These are phyloP conservation scores for Scenedesmus sp. DNA, from an alignment of 163 green algal species.

Conservation along the genomic window DNA sequence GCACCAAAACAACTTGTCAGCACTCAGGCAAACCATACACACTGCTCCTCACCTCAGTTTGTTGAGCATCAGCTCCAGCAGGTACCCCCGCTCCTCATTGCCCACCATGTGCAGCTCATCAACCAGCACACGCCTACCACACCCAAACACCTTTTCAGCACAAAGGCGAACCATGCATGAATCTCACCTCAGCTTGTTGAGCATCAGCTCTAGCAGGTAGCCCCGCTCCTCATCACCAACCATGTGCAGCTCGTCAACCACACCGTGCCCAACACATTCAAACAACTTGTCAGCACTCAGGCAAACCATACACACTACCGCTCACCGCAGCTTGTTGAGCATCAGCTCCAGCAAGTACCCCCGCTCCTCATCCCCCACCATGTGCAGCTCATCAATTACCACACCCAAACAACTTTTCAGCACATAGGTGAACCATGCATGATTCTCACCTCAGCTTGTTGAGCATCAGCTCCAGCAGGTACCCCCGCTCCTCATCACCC, in stretches of 20 bases:
- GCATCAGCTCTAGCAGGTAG: conserved; percentile 95
- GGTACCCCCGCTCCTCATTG: conserved; percentile 90
- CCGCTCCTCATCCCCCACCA: conserved; percentile 90
- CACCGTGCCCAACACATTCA: conserved; percentile 58
- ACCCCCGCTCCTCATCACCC: conserved; percentile 88
- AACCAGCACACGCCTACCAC: conserved; percentile 91
- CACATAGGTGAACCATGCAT: too few relatives aligned
- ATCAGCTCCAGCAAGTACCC: conserved; percentile 97
- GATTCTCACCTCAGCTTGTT: conserved; percentile 86
- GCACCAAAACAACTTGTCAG: conserved; percentile 55
- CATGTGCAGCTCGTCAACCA: conserved; percentile 99
- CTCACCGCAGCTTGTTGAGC: conserved; percentile 92
- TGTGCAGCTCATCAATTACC: conserved; percentile 98
- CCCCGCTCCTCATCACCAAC: conserved; percentile 88
- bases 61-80: conserved; percentile 97
- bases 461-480: conserved; percentile 96
- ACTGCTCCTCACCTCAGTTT: conserved; percentile 79
- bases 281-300: too few relatives aligned
- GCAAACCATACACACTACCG: too few relatives aligned
- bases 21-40: too few relatives aligned
- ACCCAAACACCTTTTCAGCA: neutral
- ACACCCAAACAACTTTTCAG: conserved; percentile 56
- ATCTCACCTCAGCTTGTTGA: conserved; percentile 90
- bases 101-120: conserved; percentile 99
- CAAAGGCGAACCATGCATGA: too few relatives aligned